Percentiles rank a stretch among this genome's conserved stretches.
phyloP scores from a whole-genome alignment of 73 alveolate species.

The Uronychia binucleata region DNA sequence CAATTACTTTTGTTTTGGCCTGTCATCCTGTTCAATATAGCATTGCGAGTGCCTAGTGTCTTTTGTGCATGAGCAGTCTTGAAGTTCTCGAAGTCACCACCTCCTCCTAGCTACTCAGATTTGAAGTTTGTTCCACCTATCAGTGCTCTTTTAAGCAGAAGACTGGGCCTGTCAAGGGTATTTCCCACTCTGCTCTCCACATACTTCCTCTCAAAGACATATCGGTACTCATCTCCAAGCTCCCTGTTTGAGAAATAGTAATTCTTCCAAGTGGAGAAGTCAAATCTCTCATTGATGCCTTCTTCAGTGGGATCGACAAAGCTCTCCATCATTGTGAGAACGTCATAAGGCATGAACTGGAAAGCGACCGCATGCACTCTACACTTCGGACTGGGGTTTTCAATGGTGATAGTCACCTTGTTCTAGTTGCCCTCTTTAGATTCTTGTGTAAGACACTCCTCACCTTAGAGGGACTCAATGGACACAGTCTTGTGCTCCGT shows the following conservation, averaged over 20 bases:
- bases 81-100: slow-evolving; percentile 42
- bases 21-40: slow-evolving; percentile 11
- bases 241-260: slow-evolving; percentile 70
- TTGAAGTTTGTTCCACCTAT: slow-evolving; percentile 75
- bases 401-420: neutral
- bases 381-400: slow-evolving; percentile 7
- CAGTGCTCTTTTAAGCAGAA: slow-evolving; percentile 80
- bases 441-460: slow-evolving; percentile 5
- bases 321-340: neutral
- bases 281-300: slow-evolving; percentile 14
- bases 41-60: neutral
- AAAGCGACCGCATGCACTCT: slow-evolving; percentile 49
- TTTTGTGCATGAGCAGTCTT: neutral
- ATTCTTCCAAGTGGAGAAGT: slow-evolving; percentile 84
- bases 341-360: slow-evolving; percentile 12
- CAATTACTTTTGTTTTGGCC: slow-evolving; percentile 1
- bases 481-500: neutral
- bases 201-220: slow-evolving; percentile 88
- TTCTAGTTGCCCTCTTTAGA: neutral
- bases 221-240: slow-evolving; percentile 90
- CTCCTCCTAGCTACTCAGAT: slow-evolving; percentile 68
- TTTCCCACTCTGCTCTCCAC: slow-evolving; percentile 86
- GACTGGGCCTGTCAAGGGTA: slow-evolving; percentile 90
- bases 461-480: neutral
- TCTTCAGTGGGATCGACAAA: neutral